A percentile compares a stretch with the other conserved stretches of the same genome.
Evolutionary conservation across 176 grass and related monocot species (phyloP).

Genomic region (Typha latifolia): DNA sequence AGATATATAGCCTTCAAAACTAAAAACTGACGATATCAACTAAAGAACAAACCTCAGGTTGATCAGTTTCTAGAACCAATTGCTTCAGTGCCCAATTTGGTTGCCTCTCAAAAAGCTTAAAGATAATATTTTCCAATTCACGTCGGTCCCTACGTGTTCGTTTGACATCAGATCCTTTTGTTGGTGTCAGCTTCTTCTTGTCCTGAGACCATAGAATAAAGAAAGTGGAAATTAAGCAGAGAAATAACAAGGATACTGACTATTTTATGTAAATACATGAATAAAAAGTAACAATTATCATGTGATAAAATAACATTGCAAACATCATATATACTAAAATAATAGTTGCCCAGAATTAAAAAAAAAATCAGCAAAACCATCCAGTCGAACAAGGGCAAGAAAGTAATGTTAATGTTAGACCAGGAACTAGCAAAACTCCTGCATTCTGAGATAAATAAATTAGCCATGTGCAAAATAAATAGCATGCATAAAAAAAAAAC

Average conservation of each 20-base stretch:
- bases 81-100: slow-evolving; percentile 89
- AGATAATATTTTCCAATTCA: slow-evolving; percentile 88
- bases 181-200: slow-evolving; percentile 63
- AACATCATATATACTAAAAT: too few relatives aligned
- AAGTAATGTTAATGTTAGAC: too few relatives aligned
- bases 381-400: too few relatives aligned
- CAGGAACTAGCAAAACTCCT: too few relatives aligned
- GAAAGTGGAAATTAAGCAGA: too few relatives aligned
- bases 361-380: too few relatives aligned
- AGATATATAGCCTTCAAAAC: background rate
- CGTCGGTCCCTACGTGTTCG: slow-evolving; percentile 70
- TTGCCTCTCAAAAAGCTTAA: slow-evolving; percentile 90
- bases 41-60: slow-evolving; percentile 63
- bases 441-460: background rate
- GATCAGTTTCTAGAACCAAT: slow-evolving; percentile 84
- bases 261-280: too few relatives aligned
- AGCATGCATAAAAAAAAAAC: background rate
- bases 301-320: too few relatives aligned
- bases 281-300: too few relatives aligned
- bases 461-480: background rate
- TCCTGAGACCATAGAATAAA: slow-evolving; percentile 26
- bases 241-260: too few relatives aligned
- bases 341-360: too few relatives aligned
- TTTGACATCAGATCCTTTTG: slow-evolving; percentile 74
- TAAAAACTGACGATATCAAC: background rate